Evolutionary conservation across 176 grass and related monocot genomes (phyloP).

Genomic region (Musa beccarii): DNA sequence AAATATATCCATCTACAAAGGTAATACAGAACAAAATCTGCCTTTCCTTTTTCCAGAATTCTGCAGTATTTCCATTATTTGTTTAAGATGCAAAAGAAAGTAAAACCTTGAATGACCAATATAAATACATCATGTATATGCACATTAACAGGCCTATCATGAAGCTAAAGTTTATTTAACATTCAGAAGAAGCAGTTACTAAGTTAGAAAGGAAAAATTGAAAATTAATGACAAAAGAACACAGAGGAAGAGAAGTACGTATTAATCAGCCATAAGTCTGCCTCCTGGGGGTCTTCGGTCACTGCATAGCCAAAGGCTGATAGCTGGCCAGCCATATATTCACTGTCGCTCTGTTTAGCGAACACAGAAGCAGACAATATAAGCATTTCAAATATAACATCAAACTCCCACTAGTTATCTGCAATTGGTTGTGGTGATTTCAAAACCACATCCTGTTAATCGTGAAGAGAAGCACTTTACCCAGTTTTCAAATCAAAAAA

Average conservation of each 20-base stretch:
- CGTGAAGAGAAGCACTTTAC: too few species aligned
- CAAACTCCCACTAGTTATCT: neutral
- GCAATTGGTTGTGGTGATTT: neutral
- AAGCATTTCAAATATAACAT: neutral
- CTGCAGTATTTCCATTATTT: neutral
- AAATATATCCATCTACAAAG: neutral
- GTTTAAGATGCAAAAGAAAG: neutral
- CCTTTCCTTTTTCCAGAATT: neutral
- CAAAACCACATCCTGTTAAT: neutral
- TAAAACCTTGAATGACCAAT: neutral
- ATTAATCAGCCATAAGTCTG: slow-evolving; percentile 97
- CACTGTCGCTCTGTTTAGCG: slow-evolving; percentile 78
- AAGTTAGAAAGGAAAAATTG: slow-evolving; percentile 4
- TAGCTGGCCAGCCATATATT: slow-evolving; percentile 94
- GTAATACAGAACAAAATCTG: neutral
- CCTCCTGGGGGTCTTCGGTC: slow-evolving; percentile 66
- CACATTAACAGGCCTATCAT: neutral
- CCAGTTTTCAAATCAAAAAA: neutral
- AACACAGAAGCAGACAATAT: neutral
- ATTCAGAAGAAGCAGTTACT: neutral
- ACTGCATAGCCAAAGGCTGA: slow-evolving; percentile 79
- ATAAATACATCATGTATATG: neutral
- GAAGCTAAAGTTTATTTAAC: neutral
- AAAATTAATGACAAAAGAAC: neutral
- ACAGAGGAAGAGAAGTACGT: slow-evolving; percentile 43